These are phyloP conservation scores for Pseudocercospora cruenta DNA, from an alignment of 2,329 filamentous ascomycete species.

Conservation along the genomic window DNA sequence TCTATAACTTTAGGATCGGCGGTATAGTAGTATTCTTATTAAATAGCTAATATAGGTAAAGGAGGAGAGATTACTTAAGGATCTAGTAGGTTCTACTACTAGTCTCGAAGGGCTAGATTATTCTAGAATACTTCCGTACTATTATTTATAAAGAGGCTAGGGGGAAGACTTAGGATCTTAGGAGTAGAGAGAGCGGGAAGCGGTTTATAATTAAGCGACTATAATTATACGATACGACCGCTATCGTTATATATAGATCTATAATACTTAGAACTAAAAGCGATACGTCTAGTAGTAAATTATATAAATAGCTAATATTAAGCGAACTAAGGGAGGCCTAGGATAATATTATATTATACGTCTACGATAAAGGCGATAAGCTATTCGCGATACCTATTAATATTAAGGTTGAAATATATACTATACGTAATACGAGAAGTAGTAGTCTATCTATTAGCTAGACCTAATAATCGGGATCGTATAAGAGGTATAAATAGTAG, in stretches of 20 bases:
- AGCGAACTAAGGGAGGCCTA: background rate
- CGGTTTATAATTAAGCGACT: background rate
- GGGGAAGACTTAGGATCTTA: no score
- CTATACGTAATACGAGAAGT: background rate
- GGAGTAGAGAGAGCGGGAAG: no score
- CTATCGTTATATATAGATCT: background rate
- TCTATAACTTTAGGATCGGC: background rate
- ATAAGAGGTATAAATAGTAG: background rate
- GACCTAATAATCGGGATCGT: background rate
- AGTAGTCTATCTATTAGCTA: background rate
- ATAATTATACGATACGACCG: background rate
- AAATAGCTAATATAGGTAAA: background rate
- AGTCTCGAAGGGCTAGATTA: background rate
- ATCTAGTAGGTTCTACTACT: background rate
- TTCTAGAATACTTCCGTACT: no score
- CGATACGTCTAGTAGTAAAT: background rate
- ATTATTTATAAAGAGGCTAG: no score
- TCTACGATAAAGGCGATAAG: background rate
- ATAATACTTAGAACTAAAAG: background rate
- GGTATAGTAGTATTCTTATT: slow-evolving; percentile 7
- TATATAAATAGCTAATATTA: background rate
- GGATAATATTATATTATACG: background rate
- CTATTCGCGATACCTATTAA: slow-evolving; percentile 1
- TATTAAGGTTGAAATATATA: background rate
- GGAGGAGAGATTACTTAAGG: background rate